Evolutionary conservation across 768 basidiomycete genomes (phyloP), one percentile per base, ranked within the genome.

Genomic region (Chiua virens): DNA sequence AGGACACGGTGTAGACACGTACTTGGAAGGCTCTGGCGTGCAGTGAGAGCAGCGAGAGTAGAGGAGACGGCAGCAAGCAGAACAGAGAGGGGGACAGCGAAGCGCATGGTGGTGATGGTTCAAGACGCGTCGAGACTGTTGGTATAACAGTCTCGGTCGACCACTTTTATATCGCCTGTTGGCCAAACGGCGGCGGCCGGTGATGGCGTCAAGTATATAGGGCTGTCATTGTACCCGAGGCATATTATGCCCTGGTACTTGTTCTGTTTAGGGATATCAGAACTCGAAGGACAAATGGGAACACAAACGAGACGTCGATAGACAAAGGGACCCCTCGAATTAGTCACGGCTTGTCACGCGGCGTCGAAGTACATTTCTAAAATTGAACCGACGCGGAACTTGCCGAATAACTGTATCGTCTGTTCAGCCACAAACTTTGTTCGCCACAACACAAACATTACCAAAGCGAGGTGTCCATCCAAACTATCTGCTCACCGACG

Each of bases 341-440:
- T 14, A 27, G 27, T 27, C 27, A 27, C 27, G 9, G 9, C 6
- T 8, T 4, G 27, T 27, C 27, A 27, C 27, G 8, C 27, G 27
- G 9, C 1, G 2, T 27, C 27, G 27, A 27, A 8, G 27, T 8
- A 27, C 27, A 27, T 27, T 27, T 27, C 27, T 7, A 27, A 27
- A 27, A 27, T 27, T 27, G 27, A 8, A 27, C 9, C 27, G 9
- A 27, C 27, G 9, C 74, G 78, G 75, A 6, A 50, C 30, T 40
- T 57, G 25, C 73, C 76, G 73, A 56, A 48, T 18, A 71, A 68
- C 74, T 75, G 56, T 67, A 66, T 48, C 60, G 70, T 55, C 35
- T 49, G 54, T 66, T 75, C 64, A 83, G 82, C 82, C 79, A 80
- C 80, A 65, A 84, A 83, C 81, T 72, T 80, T 85, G 76, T 68